Evolutionary conservation across 257 asterid species (phyloP), one percentile per base, ranked within the genome.

Genomic region (Agastache rugosa): DNA sequence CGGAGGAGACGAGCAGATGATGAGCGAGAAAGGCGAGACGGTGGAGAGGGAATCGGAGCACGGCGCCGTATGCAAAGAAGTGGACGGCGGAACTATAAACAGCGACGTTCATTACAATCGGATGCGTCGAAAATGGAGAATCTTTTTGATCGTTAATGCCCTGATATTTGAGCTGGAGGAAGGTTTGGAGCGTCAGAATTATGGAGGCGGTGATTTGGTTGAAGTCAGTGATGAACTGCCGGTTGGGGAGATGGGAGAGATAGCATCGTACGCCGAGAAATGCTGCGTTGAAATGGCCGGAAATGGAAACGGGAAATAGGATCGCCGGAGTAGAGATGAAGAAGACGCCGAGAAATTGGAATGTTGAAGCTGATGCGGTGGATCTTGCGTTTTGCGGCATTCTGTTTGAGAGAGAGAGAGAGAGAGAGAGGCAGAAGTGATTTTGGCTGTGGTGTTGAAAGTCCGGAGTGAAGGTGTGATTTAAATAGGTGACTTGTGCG

Each of bases 41-140:
- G 67, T 8, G 42, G 63, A 4, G 37, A 5, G 63, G 63, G 37
- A 56, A 12, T 0, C 63, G 63, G 63, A 27, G 29, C 5, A 31
- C 12, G 48, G 74, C 55, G 25, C 54, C 11, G 42, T 14, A 70
- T n/a, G 42, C 66, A 0, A 39, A 6, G 75, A 54, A 70, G 55
- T 20, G 15, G 75, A 39, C 39, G 66, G 47, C 72, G 60, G 59
- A 45, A 27, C 73, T 67, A 45, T 44, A 6, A 20, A 67, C 60
- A 5, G 73, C 73, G 61, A 27, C 60, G 45, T 1, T 41, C 73
- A 67, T 67, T 9, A 60, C 39, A 3, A 20, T 11, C 2, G 73
- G 73, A 31, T 29, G 73, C n/a, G 60, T 67, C 35, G 72, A 19
- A 8, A 45, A 67, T 0, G 59, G 60, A 6, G 44, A 45, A 0